phyloP scores from a whole-genome alignment of 768 basidiomycete genomes.

The Sistotremastrum niveocremeum region DNA sequence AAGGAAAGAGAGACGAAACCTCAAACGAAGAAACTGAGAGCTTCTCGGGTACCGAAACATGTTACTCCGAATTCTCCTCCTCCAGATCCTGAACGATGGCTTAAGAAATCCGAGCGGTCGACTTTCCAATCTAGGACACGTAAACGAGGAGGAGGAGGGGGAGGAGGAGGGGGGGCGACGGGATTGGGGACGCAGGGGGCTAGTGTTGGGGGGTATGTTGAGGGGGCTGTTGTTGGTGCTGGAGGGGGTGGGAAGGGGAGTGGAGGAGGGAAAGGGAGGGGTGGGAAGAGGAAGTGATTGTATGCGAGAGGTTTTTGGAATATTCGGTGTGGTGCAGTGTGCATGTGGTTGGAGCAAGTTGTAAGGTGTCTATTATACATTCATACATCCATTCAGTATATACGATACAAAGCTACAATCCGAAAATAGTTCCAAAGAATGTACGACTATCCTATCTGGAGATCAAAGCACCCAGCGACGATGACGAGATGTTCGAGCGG shows the following conservation, averaged over 20 bases:
- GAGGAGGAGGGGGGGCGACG: constrained; percentile 60
- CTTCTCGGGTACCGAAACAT: constrained; percentile 59
- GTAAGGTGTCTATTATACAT: neutral
- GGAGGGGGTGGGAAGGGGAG: constrained; percentile 21
- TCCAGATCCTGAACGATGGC: constrained; percentile 79
- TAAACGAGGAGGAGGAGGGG: constrained; percentile 38
- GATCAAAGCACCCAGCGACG: too few relatives aligned
- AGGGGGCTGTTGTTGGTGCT: constrained; percentile 13
- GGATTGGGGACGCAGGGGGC: constrained; percentile 22
- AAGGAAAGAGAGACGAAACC: constrained; percentile 19
- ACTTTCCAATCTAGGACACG: constrained; percentile 34
- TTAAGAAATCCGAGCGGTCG: constrained; percentile 74
- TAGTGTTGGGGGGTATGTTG: constrained; percentile 12
- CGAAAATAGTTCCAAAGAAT: too few relatives aligned
- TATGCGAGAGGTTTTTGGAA: neutral
- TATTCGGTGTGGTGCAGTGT: neutral
- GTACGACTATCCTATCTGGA: too few relatives aligned
- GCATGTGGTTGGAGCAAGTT: neutral
- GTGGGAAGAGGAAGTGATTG: constrained; percentile 61
- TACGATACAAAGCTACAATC: too few relatives aligned
- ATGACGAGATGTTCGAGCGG: too few relatives aligned
- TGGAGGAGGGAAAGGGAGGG: constrained; percentile 28
- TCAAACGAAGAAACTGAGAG: constrained; percentile 35
- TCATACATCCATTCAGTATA: too few relatives aligned
- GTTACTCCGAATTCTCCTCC: constrained; percentile 67